A percentile compares a stretch with the other conserved stretches of the same genome.
These are phyloP conservation scores for Corrigiola litoralis DNA, from an alignment of 179 eudicot genomes.

Conservation along the genomic window DNA sequence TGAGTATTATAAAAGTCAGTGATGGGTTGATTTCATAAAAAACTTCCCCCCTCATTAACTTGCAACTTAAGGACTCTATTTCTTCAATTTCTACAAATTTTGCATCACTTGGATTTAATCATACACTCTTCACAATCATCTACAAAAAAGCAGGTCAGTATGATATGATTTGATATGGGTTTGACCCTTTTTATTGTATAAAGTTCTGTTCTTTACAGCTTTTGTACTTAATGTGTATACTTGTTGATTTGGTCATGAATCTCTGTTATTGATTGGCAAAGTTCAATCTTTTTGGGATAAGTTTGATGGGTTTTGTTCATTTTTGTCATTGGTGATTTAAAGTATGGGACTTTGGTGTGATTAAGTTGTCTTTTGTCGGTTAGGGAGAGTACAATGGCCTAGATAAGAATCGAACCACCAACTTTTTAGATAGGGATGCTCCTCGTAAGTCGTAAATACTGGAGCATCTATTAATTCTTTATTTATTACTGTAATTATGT, in stretches of 20 bases:
- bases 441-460: not conserved
- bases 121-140: no score
- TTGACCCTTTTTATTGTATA: no score
- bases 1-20: slow-evolving; percentile 9
- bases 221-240: no score
- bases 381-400: no score
- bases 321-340: not conserved
- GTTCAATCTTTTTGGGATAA: not conserved
- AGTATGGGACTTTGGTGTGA: not conserved
- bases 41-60: not conserved
- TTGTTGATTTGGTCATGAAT: no score
- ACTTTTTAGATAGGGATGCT: not conserved
- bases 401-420: no score
- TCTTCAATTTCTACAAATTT: not conserved
- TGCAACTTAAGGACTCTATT: not conserved
- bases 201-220: no score
- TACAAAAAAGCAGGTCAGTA: no score
- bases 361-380: not conserved
- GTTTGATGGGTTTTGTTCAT: no score
- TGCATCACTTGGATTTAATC: not conserved
- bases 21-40: not conserved
- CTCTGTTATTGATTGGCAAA: not conserved
- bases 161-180: no score
- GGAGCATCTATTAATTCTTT: not conserved
- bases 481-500: not conserved